phyloP scores from a whole-genome alignment of 2,329 filamentous ascomycete species.

The Biscogniauxia mediterranea region DNA sequence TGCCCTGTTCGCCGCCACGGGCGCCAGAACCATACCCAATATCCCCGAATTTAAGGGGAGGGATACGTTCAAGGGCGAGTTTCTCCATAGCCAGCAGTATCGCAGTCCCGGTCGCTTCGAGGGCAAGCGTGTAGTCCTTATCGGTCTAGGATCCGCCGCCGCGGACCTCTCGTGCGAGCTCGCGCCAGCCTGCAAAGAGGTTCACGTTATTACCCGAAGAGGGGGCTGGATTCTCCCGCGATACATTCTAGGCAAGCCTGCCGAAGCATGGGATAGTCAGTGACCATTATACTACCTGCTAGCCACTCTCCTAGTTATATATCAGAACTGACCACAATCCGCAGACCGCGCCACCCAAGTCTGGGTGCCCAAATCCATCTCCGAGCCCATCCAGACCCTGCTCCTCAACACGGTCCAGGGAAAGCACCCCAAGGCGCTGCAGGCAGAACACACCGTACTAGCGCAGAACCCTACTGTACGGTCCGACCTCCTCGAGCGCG shows the following conservation, averaged over 20 bases:
- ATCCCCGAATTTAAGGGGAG: constrained; percentile 32
- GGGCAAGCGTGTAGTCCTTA: constrained; percentile 37
- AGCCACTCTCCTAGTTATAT: not conserved
- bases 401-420: constrained; percentile 33
- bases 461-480: constrained; percentile 36
- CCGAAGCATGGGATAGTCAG: constrained; percentile 37
- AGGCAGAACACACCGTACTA: constrained; percentile 35
- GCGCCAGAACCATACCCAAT: constrained; percentile 32
- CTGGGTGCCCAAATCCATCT: constrained; percentile 27
- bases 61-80: constrained; percentile 33
- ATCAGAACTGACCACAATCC: not conserved
- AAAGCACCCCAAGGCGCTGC: constrained; percentile 30
- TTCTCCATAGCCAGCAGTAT: constrained; percentile 39
- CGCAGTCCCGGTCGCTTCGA: constrained; percentile 33
- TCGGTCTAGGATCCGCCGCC: constrained; percentile 38
- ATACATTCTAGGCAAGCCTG: constrained; percentile 36
- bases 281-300: not conserved
- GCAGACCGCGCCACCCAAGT: constrained; percentile 30
- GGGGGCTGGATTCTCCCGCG: constrained; percentile 40
- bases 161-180: constrained; percentile 40
- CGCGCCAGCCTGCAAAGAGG: constrained; percentile 31
- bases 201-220: constrained; percentile 37
- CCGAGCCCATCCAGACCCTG: constrained; percentile 31
- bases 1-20: constrained; percentile 37
- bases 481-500: constrained; percentile 34